Evolutionary conservation across 805 yeast species (phyloP).

Genomic region (Saccharomycopsis babjevae): DNA sequence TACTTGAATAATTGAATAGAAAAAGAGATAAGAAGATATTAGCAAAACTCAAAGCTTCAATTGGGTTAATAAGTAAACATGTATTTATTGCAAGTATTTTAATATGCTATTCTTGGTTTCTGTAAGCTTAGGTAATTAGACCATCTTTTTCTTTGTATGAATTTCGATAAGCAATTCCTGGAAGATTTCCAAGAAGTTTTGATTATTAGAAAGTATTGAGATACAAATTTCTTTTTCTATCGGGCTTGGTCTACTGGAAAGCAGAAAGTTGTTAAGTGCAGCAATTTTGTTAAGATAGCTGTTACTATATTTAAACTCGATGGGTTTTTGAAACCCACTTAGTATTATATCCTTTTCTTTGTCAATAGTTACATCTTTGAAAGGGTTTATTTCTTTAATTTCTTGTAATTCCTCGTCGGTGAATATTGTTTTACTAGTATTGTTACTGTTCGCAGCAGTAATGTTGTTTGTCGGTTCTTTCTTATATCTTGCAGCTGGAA

Average conservation of each 20-base stretch:
- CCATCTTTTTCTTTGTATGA: not conserved
- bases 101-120: not conserved
- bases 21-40: not conserved
- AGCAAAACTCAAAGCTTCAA: not conserved
- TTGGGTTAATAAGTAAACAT: not conserved
- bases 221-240: not conserved
- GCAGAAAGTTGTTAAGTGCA: not conserved
- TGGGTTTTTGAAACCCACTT: not conserved
- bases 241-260: not conserved
- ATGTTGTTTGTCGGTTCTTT: not conserved
- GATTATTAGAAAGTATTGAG: conserved; percentile 1
- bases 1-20: not conserved
- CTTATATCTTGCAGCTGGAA: not conserved
- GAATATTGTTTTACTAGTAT: not conserved
- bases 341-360: not conserved
- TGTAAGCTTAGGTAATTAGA: not conserved
- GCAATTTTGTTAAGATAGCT: not conserved
- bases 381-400: not conserved
- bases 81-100: no score
- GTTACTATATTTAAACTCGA: not conserved
- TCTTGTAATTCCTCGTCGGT: not conserved
- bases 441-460: not conserved
- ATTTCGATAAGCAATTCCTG: not conserved
- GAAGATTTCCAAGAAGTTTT: conserved; percentile 1
- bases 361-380: not conserved